These are phyloP conservation scores for Saksenaea vasiformis DNA, from an alignment of 371 early-diverging fungal genomes.

Conservation along the genomic window DNA sequence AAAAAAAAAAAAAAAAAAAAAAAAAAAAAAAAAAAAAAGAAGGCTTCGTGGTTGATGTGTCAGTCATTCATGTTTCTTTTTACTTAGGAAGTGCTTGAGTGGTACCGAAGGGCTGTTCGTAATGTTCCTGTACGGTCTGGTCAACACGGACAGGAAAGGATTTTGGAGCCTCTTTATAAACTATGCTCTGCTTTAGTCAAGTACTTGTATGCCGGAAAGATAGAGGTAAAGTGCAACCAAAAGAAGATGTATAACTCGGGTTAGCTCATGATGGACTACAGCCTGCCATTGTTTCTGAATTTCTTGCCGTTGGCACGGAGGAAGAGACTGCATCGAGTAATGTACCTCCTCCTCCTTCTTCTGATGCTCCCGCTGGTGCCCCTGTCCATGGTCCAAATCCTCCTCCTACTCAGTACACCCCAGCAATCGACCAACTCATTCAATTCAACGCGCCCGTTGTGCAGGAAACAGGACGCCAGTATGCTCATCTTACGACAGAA, in stretches of 20 bases:
- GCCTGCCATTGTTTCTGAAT: constrained; percentile 7
- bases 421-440: neutral
- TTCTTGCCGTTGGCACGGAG: constrained; percentile 2
- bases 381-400: neutral
- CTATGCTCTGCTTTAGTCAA: constrained; percentile 61
- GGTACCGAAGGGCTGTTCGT: constrained; percentile 46
- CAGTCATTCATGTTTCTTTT: neutral
- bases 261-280: neutral
- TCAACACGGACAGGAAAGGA: constrained; percentile 56
- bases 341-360: neutral
- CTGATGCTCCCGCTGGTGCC: neutral
- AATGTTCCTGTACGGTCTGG: constrained; percentile 43
- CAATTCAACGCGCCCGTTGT: constrained; percentile 16
- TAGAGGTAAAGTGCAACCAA: constrained; percentile 34
- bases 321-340: neutral
- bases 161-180: constrained; percentile 61
- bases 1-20: too few relatives aligned
- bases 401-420: neutral
- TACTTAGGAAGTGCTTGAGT: constrained; percentile 41
- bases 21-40: too few relatives aligned
- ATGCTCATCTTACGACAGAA: neutral
- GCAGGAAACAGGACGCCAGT: constrained; percentile 45
- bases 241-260: too few relatives aligned
- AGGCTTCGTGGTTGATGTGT: too few relatives aligned
- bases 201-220: constrained; percentile 39